phyloP scores from a whole-genome alignment of 345 rosid species.

The Reutealis trisperma region DNA sequence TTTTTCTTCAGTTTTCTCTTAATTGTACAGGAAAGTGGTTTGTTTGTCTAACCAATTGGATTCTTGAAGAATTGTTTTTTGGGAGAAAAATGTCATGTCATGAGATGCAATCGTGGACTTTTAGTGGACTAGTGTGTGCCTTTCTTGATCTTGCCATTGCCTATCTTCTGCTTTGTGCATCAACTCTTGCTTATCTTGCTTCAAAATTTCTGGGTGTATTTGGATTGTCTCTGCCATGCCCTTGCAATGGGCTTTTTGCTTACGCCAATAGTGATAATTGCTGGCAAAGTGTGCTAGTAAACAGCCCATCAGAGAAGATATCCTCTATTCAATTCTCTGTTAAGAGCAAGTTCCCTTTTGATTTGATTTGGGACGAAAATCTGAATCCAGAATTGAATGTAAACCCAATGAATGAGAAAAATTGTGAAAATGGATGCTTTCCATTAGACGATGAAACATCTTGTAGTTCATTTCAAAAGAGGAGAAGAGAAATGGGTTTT shows the following conservation, averaged over 20 bases:
- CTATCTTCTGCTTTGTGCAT: slow-evolving; percentile 57
- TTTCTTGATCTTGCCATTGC: slow-evolving; percentile 67
- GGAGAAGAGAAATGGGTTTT: slow-evolving; percentile 12
- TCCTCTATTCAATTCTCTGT: slow-evolving; percentile 49
- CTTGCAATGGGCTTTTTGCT: slow-evolving; percentile 57
- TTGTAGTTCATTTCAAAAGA: slow-evolving; percentile 24
- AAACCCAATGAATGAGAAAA: background rate
- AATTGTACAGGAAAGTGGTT: background rate
- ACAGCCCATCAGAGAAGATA: slow-evolving; percentile 50
- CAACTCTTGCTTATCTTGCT: slow-evolving; percentile 47
- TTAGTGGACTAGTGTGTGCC: slow-evolving; percentile 49
- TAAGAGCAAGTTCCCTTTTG: slow-evolving; percentile 47
- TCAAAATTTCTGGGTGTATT: slow-evolving; percentile 54
- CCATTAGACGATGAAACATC: slow-evolving; percentile 35
- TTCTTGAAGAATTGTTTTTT: background rate
- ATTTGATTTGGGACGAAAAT: slow-evolving; percentile 30
- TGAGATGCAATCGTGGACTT: slow-evolving; percentile 50
- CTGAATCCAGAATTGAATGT: background rate
- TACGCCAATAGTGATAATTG: slow-evolving; percentile 39
- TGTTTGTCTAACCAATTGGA: background rate
- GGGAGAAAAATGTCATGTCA: slow-evolving; percentile 45
- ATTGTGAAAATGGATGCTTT: slow-evolving; percentile 18
- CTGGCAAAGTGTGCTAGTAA: slow-evolving; percentile 52
- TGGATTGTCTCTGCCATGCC: slow-evolving; percentile 59
- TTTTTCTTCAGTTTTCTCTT: background rate